phyloP scores from a whole-genome alignment of 306 rosid species.

The Quercus bicolor region DNA sequence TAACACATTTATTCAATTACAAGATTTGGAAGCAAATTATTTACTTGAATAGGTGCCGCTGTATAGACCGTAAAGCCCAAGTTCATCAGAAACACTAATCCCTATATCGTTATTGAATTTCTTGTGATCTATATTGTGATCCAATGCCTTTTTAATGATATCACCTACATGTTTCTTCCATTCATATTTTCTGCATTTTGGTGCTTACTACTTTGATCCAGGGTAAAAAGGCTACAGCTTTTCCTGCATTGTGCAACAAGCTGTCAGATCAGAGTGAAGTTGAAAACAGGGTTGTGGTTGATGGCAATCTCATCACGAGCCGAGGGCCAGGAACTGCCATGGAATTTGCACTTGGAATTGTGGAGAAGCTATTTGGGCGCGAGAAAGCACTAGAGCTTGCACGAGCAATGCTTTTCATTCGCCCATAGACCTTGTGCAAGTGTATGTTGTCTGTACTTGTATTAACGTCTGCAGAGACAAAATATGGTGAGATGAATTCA shows the following conservation, averaged over 20 bases:
- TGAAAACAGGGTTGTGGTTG: constrained; percentile 78
- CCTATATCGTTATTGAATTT: background rate
- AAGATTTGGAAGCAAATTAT: background rate
- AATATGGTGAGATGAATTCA: background rate
- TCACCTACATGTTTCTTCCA: background rate
- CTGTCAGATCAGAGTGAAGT: constrained; percentile 69
- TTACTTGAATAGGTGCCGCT: background rate
- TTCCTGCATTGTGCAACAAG: constrained; percentile 66
- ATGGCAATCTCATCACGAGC: constrained; percentile 84
- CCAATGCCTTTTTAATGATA: background rate
- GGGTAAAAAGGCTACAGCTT: constrained; percentile 82
- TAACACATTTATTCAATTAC: background rate
- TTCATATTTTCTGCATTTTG: background rate
- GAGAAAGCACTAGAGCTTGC: constrained; percentile 54
- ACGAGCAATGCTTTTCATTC: constrained; percentile 41
- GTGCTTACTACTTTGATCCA: constrained; percentile 22
- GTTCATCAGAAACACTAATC: background rate
- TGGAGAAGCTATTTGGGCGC: constrained; percentile 77
- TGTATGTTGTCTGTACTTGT: background rate
- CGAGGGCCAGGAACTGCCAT: constrained; percentile 85
- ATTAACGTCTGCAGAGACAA: background rate
- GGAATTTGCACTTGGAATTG: constrained; percentile 71
- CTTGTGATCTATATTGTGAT: background rate
- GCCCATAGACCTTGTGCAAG: constrained; percentile 15
- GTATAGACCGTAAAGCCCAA: background rate